A percentile compares a stretch with the other conserved stretches of the same genome.
phyloP scores from a whole-genome alignment of 2,329 filamentous ascomycete genomes.

The Microcyclosporella mali region DNA sequence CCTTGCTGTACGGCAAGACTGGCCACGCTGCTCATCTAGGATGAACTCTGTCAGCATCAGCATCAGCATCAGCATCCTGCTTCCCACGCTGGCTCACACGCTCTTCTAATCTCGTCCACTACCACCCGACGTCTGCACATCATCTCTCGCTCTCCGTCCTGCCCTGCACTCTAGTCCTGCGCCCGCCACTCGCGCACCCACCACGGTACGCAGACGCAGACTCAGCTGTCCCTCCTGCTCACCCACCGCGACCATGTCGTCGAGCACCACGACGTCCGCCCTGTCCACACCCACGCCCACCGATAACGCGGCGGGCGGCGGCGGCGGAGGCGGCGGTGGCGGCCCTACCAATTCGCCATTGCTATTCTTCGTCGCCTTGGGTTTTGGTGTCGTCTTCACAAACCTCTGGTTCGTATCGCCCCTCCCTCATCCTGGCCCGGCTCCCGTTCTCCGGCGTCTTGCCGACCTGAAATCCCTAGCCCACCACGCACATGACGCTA shows the following conservation, averaged over 20 bases:
- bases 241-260: constrained; percentile 6
- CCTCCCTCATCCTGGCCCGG: constrained; percentile 3
- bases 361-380: constrained; percentile 89
- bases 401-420: constrained; percentile 78
- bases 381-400: constrained; percentile 96
- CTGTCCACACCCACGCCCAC: constrained; percentile 4
- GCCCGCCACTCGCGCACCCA: too few species aligned
- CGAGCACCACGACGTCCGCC: constrained; percentile 5
- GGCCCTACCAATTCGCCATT: constrained; percentile 64
- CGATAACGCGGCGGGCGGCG: constrained; percentile 12
- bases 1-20: too few species aligned
- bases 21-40: too few species aligned
- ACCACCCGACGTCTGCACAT: background rate
- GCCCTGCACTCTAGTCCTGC: too few species aligned
- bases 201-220: too few species aligned
- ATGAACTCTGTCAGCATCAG: too few species aligned
- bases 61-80: too few species aligned
- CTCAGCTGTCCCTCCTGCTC: background rate
- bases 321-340: constrained; percentile 14
- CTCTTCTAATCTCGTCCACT: background rate
- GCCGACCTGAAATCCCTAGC: background rate
- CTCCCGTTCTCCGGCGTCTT: constrained; percentile 1
- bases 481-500: constrained; percentile 11
- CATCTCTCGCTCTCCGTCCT: too few species aligned
- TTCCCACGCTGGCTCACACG: too few species aligned